Evolutionary conservation across 2,329 filamentous ascomycete genomes (phyloP), one percentile per base, ranked within the genome.

Genomic region (Aspergillus awamori): DNA sequence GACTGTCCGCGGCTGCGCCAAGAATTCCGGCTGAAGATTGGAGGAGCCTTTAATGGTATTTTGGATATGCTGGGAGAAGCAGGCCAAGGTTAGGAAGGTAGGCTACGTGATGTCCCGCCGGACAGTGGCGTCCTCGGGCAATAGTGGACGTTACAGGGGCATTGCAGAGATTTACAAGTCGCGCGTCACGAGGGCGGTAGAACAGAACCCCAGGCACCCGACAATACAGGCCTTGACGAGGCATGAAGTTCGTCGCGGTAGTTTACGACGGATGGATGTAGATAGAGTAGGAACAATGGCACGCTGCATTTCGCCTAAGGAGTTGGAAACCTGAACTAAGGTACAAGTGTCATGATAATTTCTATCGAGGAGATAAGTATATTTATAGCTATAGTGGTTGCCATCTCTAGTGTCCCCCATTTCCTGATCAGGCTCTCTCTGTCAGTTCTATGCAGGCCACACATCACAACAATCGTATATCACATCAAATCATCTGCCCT

Each of bases 1-100:
- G 64, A 70, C 43, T 68, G 65, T 53, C 66, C 62, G 5, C 57
- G 43, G 30, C 55, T 69, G 8, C 48, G 62, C 17, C 24, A 41
- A 10, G 17, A 26, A 13, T n/a, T 22, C 5, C 8, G 43, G 43
- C 5, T 5, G 13, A 60, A 69, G 39, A 61, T 67, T 26, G 65
- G 66, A 28, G 62, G 63, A 36, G 65, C 62, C 52, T 63, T 70
- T 36, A 62, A 65, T 15, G 60, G 61, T 58, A 60, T 68, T 15
- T 61, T 65, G 61, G 59, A 28, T 43, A 62, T n/a, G n/a, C n/a
- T n/a, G n/a, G n/a, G n/a, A n/a, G n/a, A n/a, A n/a, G n/a, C n/a
- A n/a, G n/a, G n/a, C n/a, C n/a, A n/a, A n/a, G 57, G 57, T 59
- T 20, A 57, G 57, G 59, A 39, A 57, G 56, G 56, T 63, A 63